Conservation (phyloP, 176 grass and related monocot genomes). For the Oryza longistaminata region DNA sequence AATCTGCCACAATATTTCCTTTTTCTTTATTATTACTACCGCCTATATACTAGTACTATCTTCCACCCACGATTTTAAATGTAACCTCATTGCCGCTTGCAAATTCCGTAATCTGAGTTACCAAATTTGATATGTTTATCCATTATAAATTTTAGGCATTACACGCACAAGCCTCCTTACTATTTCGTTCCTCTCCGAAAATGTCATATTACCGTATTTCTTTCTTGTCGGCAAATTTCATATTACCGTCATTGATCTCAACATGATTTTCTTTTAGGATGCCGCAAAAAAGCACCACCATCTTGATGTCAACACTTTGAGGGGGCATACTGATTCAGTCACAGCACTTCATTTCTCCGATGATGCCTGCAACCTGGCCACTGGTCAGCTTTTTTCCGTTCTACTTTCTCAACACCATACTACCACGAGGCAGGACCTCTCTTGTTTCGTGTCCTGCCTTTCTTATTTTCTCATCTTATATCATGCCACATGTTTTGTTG, state of each 20-base stretch:
- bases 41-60: no score
- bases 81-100: not conserved
- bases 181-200: not conserved
- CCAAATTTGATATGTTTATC: not conserved
- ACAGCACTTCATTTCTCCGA: constrained; percentile 76
- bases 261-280: constrained; percentile 47
- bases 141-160: not conserved
- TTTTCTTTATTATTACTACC: no score
- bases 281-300: constrained; percentile 83
- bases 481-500: not conserved
- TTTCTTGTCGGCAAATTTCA: not conserved
- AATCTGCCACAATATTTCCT: no score
- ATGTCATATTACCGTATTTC: not conserved
- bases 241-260: not conserved
- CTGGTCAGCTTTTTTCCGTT: constrained; percentile 44
- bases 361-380: constrained; percentile 69
- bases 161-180: not conserved
- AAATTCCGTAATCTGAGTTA: not conserved
- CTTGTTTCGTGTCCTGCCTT: not conserved
- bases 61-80: not conserved
- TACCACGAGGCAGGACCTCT: not conserved
- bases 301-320: constrained; percentile 87
- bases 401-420: not conserved
- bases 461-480: not conserved
- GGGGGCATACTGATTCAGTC: constrained; percentile 74